Conservation (phyloP, 371 early-diverging fungal genomes). For the Actinomortierella ambigua region DNA sequence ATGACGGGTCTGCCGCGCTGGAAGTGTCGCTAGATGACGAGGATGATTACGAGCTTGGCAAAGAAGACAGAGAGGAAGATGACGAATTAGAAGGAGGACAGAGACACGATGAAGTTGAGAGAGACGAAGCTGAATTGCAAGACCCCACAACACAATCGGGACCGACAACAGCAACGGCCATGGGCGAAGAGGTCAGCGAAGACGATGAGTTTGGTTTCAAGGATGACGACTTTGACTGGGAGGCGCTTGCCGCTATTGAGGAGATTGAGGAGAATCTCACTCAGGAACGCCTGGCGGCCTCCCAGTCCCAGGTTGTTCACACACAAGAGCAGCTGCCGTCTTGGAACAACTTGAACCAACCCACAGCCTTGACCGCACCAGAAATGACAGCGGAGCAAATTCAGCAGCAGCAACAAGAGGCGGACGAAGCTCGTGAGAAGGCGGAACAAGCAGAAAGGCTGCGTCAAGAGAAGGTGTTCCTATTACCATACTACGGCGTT, state of each 20-base stretch:
- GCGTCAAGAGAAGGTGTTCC: conserved; percentile 14
- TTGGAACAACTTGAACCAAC: neutral
- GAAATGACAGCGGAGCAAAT: neutral
- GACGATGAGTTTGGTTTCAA: neutral
- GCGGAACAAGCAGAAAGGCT: conserved; percentile 15
- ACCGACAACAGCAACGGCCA: too few relatives aligned
- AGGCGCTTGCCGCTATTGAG: neutral
- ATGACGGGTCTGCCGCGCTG: neutral
- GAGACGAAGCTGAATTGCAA: conserved; percentile 8
- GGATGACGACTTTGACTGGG: neutral
- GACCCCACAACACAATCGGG: too few relatives aligned
- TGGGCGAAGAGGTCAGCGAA: conserved; percentile 1
- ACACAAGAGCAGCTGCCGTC: conserved; percentile 15
- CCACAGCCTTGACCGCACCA: neutral
- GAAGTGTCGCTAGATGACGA: conserved; percentile 10
- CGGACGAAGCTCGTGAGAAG: conserved; percentile 35
- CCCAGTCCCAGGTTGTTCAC: conserved; percentile 19
- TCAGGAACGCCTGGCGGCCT: neutral
- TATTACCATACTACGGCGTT: conserved; percentile 27
- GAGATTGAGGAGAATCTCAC: neutral
- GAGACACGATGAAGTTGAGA: conserved; percentile 2
- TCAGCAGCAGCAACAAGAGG: conserved; percentile 2
- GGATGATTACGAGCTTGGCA: conserved; percentile 17
- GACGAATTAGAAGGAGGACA: conserved; percentile 11
- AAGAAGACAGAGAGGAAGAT: neutral